Conservation (phyloP, 23 red algal species). For the Gracilaria vermiculophylla region DNA sequence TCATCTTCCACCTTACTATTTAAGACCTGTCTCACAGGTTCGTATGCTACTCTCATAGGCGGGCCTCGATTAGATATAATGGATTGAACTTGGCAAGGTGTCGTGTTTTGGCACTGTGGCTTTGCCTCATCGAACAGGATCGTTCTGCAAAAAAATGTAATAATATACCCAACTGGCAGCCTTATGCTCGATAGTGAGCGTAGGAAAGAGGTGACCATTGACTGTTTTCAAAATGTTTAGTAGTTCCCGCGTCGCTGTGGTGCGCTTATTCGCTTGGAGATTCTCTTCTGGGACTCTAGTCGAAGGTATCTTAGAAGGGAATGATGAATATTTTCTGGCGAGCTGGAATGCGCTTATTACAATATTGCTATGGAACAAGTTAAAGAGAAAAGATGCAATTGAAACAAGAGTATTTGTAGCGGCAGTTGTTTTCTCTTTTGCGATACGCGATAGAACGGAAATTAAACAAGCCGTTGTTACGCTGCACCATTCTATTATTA, state of each 20-base stretch:
- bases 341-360: too few species aligned
- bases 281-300: not conserved
- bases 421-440: not conserved
- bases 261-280: not conserved
- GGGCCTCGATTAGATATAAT: not conserved
- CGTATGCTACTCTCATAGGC: not conserved
- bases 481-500: conserved; percentile 15
- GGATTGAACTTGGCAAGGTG: not conserved
- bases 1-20: not conserved
- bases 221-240: too few species aligned
- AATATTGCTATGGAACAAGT: too few species aligned
- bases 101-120: not conserved
- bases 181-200: too few species aligned
- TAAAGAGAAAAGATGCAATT: too few species aligned
- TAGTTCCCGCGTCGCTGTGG: not conserved
- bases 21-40: not conserved
- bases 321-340: too few species aligned
- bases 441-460: not conserved
- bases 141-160: not conserved
- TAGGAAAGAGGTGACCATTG: too few species aligned
- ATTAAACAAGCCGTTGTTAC: conserved; percentile 51
- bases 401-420: not conserved
- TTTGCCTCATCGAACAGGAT: not conserved
- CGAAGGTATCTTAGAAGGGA: not conserved
- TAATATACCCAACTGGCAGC: too few species aligned